Evolutionary conservation across 202 grass and related monocot genomes (phyloP).

Genomic region (Eragrostis tef): DNA sequence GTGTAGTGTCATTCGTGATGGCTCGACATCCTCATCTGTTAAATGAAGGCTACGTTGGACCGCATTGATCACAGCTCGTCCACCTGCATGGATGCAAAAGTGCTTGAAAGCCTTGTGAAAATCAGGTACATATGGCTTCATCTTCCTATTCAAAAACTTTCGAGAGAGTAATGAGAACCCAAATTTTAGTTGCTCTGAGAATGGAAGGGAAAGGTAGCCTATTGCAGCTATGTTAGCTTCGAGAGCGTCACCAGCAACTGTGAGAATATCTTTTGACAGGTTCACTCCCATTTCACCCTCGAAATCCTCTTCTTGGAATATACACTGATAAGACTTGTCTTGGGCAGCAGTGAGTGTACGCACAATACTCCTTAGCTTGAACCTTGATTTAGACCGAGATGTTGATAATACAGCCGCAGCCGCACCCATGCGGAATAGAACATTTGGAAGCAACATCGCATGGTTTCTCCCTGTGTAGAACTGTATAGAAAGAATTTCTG

Average conservation of each 20-base stretch:
- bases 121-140: conserved; percentile 52
- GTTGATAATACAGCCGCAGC: conserved; percentile 56
- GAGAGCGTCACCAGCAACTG: conserved; percentile 50
- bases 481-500: conserved; percentile 38
- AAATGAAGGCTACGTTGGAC: conserved; percentile 66
- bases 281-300: conserved; percentile 51
- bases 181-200: conserved; percentile 58
- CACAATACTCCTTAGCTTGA: conserved; percentile 55
- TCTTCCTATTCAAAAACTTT: conserved; percentile 34
- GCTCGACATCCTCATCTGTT: conserved; percentile 67
- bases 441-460: conserved; percentile 59
- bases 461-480: conserved; percentile 56
- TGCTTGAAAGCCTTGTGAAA: conserved; percentile 67
- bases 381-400: conserved; percentile 39
- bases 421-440: conserved; percentile 62
- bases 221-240: conserved; percentile 56
- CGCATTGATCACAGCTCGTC: conserved; percentile 69
- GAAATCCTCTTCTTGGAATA: conserved; percentile 59
- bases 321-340: conserved; percentile 58
- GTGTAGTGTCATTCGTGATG: conserved; percentile 76
- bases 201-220: conserved; percentile 61
- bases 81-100: conserved; percentile 79
- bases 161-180: conserved; percentile 26
- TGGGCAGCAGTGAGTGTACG: conserved; percentile 63
- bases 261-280: conserved; percentile 69